These are phyloP conservation scores for Xylaria hypoxylon DNA, from an alignment of 2,329 filamentous ascomycete genomes.

Conservation along the genomic window DNA sequence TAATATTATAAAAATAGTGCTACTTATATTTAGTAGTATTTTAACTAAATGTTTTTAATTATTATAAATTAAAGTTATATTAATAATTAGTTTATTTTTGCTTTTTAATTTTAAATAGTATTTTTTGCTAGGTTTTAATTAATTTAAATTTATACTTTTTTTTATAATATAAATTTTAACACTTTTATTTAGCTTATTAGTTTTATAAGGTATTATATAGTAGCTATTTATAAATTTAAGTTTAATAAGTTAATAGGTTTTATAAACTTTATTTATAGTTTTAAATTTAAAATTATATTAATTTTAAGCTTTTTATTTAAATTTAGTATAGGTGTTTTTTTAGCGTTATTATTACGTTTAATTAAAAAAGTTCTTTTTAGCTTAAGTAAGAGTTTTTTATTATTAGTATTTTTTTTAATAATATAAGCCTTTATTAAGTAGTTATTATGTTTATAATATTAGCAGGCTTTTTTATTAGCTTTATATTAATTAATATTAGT, in stretches of 20 bases:
- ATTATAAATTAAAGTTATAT: conserved; percentile 5
- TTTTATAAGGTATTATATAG: too few relatives aligned
- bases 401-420: not conserved
- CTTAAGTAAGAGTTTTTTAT: conserved; percentile 5
- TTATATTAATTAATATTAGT: not conserved
- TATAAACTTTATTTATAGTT: too few relatives aligned
- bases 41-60: conserved; percentile 7
- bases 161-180: not conserved
- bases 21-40: not conserved
- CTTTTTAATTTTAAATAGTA: not conserved
- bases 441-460: not conserved
- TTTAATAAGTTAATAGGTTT: too few relatives aligned
- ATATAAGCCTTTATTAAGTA: not conserved
- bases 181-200: too few relatives aligned
- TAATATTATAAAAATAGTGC: conserved; percentile 8
- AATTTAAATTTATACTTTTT: not conserved
- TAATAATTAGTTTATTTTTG: not conserved
- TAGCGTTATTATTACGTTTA: too few relatives aligned
- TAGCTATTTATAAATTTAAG: too few relatives aligned
- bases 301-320: too few relatives aligned
- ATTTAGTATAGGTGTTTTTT: too few relatives aligned
- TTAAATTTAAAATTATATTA: too few relatives aligned
- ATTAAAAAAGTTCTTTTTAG: conserved; percentile 8
- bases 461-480: not conserved
- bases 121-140: not conserved